phyloP scores from a whole-genome alignment of 768 basidiomycete genomes.

The Polyporus arcularius region DNA sequence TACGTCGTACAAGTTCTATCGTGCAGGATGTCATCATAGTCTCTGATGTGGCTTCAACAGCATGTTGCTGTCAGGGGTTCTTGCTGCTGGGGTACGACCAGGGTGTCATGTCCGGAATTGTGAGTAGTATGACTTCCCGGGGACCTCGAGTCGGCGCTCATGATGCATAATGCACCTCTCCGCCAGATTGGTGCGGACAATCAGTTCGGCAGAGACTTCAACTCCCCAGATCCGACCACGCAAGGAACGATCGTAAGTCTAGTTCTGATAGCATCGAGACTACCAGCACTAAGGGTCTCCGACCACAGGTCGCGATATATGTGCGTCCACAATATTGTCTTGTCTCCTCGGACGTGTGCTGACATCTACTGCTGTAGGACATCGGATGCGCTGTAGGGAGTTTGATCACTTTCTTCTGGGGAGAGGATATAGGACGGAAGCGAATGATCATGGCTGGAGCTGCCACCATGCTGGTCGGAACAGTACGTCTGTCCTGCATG shows the following conservation, averaged over 20 bases:
- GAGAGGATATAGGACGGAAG: conserved; percentile 40
- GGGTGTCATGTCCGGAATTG: conserved; percentile 45
- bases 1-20: conserved; percentile 9
- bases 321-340: conserved; percentile 20
- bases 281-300: background rate
- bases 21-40: background rate
- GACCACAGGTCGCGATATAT: conserved; percentile 34
- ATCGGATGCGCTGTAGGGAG: conserved; percentile 43
- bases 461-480: conserved; percentile 39
- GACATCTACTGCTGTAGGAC: conserved; percentile 28
- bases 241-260: conserved; percentile 41
- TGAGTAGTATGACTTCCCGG: conserved; percentile 10
- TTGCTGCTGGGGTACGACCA: conserved; percentile 41
- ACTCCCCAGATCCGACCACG: conserved; percentile 37
- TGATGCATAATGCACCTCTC: too few relatives aligned
- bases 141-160: too few relatives aligned
- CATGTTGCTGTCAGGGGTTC: conserved; percentile 44
- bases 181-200: conserved; percentile 42
- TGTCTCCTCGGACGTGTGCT: background rate
- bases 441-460: conserved; percentile 42
- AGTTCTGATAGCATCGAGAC: background rate
- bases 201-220: conserved; percentile 41
- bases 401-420: conserved; percentile 39
- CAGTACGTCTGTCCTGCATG: conserved; percentile 24
- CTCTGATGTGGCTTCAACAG: conserved; percentile 18